These are phyloP conservation scores for Trichoderma sp. DNA, from an alignment of 2,329 filamentous ascomycete genomes.

Conservation along the genomic window DNA sequence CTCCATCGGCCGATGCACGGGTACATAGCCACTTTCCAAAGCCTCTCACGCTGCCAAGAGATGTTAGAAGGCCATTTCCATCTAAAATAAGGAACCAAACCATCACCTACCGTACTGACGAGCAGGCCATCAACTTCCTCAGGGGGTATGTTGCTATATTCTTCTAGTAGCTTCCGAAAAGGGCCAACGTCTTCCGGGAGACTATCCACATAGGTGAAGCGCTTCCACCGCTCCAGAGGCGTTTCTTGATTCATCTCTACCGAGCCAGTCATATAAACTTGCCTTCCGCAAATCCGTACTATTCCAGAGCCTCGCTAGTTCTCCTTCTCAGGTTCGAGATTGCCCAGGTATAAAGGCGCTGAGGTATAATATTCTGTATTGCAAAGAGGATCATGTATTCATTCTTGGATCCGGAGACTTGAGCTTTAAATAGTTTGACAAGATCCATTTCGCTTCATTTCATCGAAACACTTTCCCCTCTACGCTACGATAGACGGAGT, in stretches of 20 bases:
- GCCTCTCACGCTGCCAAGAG: not conserved
- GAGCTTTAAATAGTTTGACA: not conserved
- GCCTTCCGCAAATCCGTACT: not conserved
- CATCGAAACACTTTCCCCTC: not conserved
- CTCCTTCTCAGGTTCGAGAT: not conserved
- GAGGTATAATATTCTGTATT: not conserved
- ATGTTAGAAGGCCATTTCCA: not conserved
- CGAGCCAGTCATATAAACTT: not conserved
- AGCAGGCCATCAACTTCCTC: not conserved
- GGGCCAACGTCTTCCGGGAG: not conserved
- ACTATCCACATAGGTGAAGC: not conserved
- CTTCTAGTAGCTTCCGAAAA: conserved; percentile 1
- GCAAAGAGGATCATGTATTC: not conserved
- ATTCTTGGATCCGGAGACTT: not conserved
- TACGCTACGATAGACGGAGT: not conserved
- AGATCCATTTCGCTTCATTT: not conserved
- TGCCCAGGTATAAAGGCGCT: not conserved
- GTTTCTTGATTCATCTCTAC: not conserved
- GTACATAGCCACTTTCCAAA: conserved; percentile 18
- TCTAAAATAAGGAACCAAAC: not conserved
- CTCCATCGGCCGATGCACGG: conserved; percentile 13
- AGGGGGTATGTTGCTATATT: conserved; percentile 6
- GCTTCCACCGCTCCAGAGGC: not conserved
- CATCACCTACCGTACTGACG: not conserved
- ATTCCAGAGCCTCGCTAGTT: not conserved